phyloP scores from a whole-genome alignment of 2,329 filamentous ascomycete species.

The Colletotrichum tofieldiae region DNA sequence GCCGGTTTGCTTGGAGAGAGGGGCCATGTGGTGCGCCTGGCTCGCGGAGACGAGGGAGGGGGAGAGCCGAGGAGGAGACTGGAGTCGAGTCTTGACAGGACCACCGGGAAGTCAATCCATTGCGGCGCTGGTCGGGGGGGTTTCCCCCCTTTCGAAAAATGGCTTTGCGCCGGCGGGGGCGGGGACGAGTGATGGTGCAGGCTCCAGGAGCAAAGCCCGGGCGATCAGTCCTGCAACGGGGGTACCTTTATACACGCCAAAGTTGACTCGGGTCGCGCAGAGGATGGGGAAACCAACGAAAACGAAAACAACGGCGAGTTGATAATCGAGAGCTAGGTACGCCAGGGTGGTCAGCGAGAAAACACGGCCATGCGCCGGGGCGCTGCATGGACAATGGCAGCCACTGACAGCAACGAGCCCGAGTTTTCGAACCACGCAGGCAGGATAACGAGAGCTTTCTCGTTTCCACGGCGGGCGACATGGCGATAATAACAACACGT shows the following conservation, averaged over 20 bases:
- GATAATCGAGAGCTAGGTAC: not conserved
- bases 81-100: constrained; percentile 23
- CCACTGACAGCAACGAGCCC: not conserved
- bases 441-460: not conserved
- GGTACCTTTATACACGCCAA: constrained; percentile 10
- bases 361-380: not conserved
- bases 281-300: not conserved
- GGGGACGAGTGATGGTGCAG: constrained; percentile 36
- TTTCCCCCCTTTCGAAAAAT: not conserved
- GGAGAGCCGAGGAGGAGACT: constrained; percentile 15
- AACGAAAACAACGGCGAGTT: not conserved
- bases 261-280: not conserved
- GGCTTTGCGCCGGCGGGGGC: constrained; percentile 35
- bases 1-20: not conserved
- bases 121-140: constrained; percentile 17
- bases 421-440: not conserved
- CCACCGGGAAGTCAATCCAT: constrained; percentile 27
- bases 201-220: constrained; percentile 28
- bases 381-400: not conserved
- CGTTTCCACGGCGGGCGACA: not conserved
- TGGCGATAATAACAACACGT: constrained; percentile 6
- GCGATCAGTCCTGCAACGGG: constrained; percentile 7
- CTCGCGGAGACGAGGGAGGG: constrained; percentile 13
- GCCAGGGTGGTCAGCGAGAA: not conserved
- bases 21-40: constrained; percentile 30